Evolutionary conservation across 2,329 filamentous ascomycete species (phyloP).

Genomic region (Septoria petroselini): DNA sequence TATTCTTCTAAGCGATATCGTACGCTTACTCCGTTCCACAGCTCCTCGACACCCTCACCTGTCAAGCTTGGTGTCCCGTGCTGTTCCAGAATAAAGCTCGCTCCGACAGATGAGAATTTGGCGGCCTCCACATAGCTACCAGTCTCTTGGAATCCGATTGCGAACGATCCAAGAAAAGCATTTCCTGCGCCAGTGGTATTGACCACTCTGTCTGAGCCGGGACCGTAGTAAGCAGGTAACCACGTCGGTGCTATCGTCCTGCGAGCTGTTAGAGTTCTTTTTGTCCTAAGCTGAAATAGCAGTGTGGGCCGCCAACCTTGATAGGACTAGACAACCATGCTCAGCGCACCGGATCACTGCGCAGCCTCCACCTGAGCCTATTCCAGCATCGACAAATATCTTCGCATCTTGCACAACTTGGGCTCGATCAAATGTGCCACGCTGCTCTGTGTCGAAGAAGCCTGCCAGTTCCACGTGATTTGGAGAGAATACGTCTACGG

Average conservation of each 20-base stretch:
- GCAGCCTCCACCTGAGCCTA: constrained; percentile 22
- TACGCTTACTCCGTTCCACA: constrained; percentile 48
- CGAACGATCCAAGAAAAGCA: constrained; percentile 32
- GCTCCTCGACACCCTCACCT: constrained; percentile 38
- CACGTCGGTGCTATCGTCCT: constrained; percentile 14
- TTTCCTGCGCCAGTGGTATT: constrained; percentile 34
- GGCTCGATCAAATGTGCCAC: constrained; percentile 14
- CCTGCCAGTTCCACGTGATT: constrained; percentile 32
- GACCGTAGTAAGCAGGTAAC: constrained; percentile 26
- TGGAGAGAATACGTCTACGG: constrained; percentile 33
- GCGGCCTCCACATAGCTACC: constrained; percentile 24
- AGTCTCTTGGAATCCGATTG: constrained; percentile 26
- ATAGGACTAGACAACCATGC: constrained; percentile 30
- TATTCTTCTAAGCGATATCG: constrained; percentile 40
- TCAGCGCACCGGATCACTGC: constrained; percentile 27
- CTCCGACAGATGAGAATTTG: constrained; percentile 30
- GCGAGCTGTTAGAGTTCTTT: neutral
- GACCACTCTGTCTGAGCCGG: constrained; percentile 22
- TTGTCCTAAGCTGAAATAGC: neutral
- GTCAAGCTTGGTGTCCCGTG: constrained; percentile 41
- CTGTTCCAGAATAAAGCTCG: constrained; percentile 31
- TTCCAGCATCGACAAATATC: constrained; percentile 21
- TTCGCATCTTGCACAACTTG: constrained; percentile 25
- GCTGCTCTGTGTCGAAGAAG: constrained; percentile 23
- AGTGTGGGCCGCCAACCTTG: neutral